Percentiles rank a stretch among this genome's conserved stretches.
phyloP scores from a whole-genome alignment of 2,329 filamentous ascomycete genomes.

The Reticulascus tulasneorum region DNA sequence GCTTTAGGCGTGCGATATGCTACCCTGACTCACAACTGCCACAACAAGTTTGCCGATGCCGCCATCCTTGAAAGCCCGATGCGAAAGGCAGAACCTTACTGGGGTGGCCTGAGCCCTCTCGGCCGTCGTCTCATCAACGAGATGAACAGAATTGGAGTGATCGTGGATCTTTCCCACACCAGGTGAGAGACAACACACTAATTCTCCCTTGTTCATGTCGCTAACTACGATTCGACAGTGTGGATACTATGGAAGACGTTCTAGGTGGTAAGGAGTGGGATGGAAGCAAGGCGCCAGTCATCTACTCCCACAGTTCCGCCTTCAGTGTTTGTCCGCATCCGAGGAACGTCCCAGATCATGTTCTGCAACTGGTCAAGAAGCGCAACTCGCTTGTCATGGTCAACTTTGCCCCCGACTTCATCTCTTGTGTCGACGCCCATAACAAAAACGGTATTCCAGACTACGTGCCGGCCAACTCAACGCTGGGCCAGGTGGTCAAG shows the following conservation, averaged over 20 bases:
- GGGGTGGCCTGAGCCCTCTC: conserved; percentile 67
- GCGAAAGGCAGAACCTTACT: conserved; percentile 52
- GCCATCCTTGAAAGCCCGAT: conserved; percentile 59
- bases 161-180: conserved; percentile 82
- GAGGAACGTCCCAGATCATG: conserved; percentile 82
- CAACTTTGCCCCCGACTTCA: conserved; percentile 80
- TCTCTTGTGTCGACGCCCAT: conserved; percentile 64
- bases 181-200: conserved; percentile 24
- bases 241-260: conserved; percentile 82
- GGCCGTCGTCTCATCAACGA: conserved; percentile 71
- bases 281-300: conserved; percentile 75
- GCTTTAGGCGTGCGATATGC: conserved; percentile 79
- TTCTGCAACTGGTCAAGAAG: conserved; percentile 71
- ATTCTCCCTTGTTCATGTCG: background rate
- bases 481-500: conserved; percentile 70
- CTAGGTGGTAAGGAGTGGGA: conserved; percentile 64
- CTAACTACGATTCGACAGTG: conserved; percentile 32
- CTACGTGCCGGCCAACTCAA: conserved; percentile 64
- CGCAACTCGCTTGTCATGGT: conserved; percentile 81
- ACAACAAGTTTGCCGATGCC: conserved; percentile 85
- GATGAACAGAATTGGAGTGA: conserved; percentile 93
- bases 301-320: conserved; percentile 85
- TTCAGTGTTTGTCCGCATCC: conserved; percentile 80
- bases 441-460: conserved; percentile 63
- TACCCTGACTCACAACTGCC: conserved; percentile 90